These are phyloP conservation scores for Blastobotrys indianensis DNA, from an alignment of 1,139 yeast species.

Conservation along the genomic window DNA sequence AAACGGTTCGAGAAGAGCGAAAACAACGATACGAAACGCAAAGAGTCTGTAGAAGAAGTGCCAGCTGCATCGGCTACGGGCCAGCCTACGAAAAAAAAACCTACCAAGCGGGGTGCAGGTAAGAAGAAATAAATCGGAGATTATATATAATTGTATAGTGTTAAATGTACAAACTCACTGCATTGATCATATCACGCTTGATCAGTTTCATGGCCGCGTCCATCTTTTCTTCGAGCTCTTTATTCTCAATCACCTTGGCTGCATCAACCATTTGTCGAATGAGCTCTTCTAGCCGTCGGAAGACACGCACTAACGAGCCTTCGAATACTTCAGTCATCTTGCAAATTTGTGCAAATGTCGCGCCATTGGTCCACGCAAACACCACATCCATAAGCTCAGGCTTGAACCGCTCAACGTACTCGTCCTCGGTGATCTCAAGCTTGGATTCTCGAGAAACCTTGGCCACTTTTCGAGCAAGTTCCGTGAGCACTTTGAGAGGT, in stretches of 20 bases:
- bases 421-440: slow-evolving; percentile 82
- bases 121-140: not conserved
- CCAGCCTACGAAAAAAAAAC: not conserved
- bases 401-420: slow-evolving; percentile 84
- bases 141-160: not conserved
- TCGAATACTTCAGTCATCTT: slow-evolving; percentile 98
- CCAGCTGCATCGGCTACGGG: no score
- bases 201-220: slow-evolving; percentile 75
- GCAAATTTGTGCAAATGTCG: slow-evolving; percentile 91
- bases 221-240: slow-evolving; percentile 82
- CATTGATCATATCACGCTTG: slow-evolving; percentile 94
- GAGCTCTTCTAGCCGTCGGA: slow-evolving; percentile 89
- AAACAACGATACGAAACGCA: slow-evolving; percentile 1
- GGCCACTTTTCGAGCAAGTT: slow-evolving; percentile 86
- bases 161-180: slow-evolving; percentile 78
- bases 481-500: slow-evolving; percentile 79
- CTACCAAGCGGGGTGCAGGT: not conserved
- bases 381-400: slow-evolving; percentile 96
- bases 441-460: slow-evolving; percentile 84
- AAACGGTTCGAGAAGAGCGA: slow-evolving; percentile 22
- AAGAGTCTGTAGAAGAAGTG: slow-evolving; percentile 26
- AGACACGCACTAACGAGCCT: slow-evolving; percentile 91
- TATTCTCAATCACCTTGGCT: slow-evolving; percentile 88
- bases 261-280: slow-evolving; percentile 85
- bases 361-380: slow-evolving; percentile 94